Base-by-base conservation (phyloP, 257 asterid genomes). In the Solanum dulcamara region DNA sequence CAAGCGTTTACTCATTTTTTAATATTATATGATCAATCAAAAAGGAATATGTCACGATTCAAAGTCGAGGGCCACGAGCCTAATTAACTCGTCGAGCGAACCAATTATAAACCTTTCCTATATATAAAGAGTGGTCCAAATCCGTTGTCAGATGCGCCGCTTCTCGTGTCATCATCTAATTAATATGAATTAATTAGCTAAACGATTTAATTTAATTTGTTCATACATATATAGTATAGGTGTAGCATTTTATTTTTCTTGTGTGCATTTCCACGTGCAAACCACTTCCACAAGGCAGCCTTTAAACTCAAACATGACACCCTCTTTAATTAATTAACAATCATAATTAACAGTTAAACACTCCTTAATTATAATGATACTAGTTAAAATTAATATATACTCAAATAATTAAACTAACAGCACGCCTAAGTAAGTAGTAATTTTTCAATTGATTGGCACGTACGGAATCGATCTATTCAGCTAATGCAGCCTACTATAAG, bases 351-450 rank as follows among this genome's bases (percentile, higher is more conserved):
- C 51, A 70, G 11, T 72, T 72, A 11, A 59, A 75, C 38, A 4
- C 35, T 48, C 17, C 10, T 17, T 8, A 79, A 79, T 79, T 4
- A 48, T 28, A 79, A 17, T 17, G 44, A 77, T 28, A 77, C 15
- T 48, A 70, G 2, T 5, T 22, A 24, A 38, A 35, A 20, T 15
- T 10, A 67, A 70, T 70, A 40, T 22, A 74, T n/a, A 44, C 3
- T 9, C 3, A 20, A 62, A 83, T 50, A 55, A 66, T 14, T 66
- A 66, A 81, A 84, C 85, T 53, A 80, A 91, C 82, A 85, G 90
- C 89, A 85, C 17, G 91, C 91, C 88, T 79, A n/a, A n/a, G n/a
- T n/a, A n/a, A n/a, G n/a, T n/a, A 87, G 83, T 68, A n/a, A 40
- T 35, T 72, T 84, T 85, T 75, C 71, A 66, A 84, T 87, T 77